Percentiles rank a stretch among this genome's conserved stretches.
phyloP scores from a whole-genome alignment of 1,139 yeast genomes.

The Yamadazyma buinensis region DNA sequence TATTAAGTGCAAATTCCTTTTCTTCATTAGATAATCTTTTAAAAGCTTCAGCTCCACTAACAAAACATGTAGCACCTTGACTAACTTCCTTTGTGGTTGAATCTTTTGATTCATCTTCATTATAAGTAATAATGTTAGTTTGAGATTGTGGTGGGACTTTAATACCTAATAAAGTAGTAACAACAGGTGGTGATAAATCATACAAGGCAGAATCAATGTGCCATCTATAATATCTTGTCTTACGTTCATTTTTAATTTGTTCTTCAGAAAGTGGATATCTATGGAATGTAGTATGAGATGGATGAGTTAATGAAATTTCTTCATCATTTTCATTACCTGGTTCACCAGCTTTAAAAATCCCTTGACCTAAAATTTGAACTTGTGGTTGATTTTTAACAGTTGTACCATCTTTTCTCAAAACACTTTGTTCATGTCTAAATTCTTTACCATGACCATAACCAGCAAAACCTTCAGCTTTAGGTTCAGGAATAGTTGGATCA shows the following conservation, averaged over 20 bases:
- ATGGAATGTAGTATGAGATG: slow-evolving; percentile 79
- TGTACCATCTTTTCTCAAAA: slow-evolving; percentile 74
- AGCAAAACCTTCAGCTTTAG: slow-evolving; percentile 40
- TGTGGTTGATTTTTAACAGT: slow-evolving; percentile 81
- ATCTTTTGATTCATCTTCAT: slow-evolving; percentile 54
- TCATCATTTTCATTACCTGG: slow-evolving; percentile 64
- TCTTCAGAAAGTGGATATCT: slow-evolving; percentile 57
- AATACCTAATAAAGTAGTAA: slow-evolving; percentile 78
- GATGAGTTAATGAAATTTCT: slow-evolving; percentile 64
- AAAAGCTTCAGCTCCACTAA: slow-evolving; percentile 76
- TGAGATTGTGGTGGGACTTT: slow-evolving; percentile 62
- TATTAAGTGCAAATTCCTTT: slow-evolving; percentile 65
- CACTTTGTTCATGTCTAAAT: slow-evolving; percentile 73
- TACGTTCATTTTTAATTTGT: slow-evolving; percentile 54
- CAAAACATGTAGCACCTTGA: slow-evolving; percentile 86
- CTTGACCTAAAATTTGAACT: slow-evolving; percentile 86
- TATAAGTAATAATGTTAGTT: slow-evolving; percentile 51
- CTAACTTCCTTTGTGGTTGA: slow-evolving; percentile 58
- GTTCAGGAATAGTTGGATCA: slow-evolving; percentile 64
- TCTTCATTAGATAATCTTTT: slow-evolving; percentile 63
- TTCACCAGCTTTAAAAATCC: slow-evolving; percentile 62
- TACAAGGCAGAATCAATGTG: slow-evolving; percentile 88
- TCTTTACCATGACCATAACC: slow-evolving; percentile 84
- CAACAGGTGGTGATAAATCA: slow-evolving; percentile 79
- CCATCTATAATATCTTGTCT: slow-evolving; percentile 87